Evolutionary conservation across 129 eudicot genomes (phyloP).

Genomic region (Helianthus tuberosus): DNA sequence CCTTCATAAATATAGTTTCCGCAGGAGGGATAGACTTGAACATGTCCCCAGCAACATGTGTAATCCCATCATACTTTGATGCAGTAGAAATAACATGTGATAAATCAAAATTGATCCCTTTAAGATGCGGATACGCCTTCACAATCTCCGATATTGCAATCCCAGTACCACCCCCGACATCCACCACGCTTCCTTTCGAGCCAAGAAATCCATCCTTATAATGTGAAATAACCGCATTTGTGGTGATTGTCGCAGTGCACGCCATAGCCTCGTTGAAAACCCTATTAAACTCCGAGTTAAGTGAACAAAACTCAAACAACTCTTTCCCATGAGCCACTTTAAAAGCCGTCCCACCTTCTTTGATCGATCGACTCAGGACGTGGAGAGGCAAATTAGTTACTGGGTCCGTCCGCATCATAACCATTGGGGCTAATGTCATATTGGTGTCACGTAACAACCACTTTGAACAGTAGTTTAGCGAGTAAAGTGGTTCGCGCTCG

Average conservation of each 20-base stretch:
- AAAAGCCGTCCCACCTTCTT: constrained; percentile 40
- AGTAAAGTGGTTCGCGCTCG: constrained; percentile 5
- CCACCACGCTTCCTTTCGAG: constrained; percentile 35
- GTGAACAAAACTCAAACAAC: constrained; percentile 30
- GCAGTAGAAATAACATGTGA: constrained; percentile 44
- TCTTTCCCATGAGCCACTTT: constrained; percentile 35
- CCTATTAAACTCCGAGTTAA: constrained; percentile 22
- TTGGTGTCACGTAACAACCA: constrained; percentile 28
- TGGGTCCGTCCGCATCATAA: constrained; percentile 29
- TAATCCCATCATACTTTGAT: constrained; percentile 8
- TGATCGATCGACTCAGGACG: constrained; percentile 28
- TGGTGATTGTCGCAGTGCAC: constrained; percentile 26
- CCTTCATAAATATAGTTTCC: constrained; percentile 44
- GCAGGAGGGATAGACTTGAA: constrained; percentile 36
- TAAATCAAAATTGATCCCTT: constrained; percentile 47
- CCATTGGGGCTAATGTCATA: constrained; percentile 30
- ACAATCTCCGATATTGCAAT: constrained; percentile 34
- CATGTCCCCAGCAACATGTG: constrained; percentile 42
- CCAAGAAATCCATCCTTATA: constrained; percentile 22
- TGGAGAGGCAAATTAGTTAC: constrained; percentile 7
- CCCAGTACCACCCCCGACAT: constrained; percentile 50
- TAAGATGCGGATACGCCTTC: constrained; percentile 35
- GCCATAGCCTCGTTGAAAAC: constrained; percentile 41
- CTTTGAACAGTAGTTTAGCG: constrained; percentile 27
- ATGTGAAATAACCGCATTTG: constrained; percentile 1